phyloP scores from a whole-genome alignment of 257 asterid genomes.

The Penstemon eatonii region DNA sequence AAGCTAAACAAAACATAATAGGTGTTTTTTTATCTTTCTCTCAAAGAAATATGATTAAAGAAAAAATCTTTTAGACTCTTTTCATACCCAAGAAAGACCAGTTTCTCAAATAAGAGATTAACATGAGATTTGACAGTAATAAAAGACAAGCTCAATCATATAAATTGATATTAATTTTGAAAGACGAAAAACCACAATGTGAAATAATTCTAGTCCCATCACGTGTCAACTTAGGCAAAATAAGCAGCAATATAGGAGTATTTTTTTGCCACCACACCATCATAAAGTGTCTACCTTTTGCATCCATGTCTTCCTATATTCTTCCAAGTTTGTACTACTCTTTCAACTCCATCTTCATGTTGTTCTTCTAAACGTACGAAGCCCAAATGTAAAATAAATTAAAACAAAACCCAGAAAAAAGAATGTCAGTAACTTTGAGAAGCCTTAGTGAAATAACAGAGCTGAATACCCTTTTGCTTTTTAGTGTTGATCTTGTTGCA shows the following conservation, averaged over 20 bases:
- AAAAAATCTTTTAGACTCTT: too few relatives aligned
- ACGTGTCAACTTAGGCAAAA: neutral
- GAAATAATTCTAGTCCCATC: neutral
- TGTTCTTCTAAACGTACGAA: neutral
- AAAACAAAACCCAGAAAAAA: neutral
- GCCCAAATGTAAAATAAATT: neutral
- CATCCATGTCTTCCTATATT: neutral
- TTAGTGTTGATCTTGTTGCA: slow-evolving; percentile 78
- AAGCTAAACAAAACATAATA: too few relatives aligned
- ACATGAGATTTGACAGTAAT: too few relatives aligned
- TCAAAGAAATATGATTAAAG: too few relatives aligned
- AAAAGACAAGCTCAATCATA: too few relatives aligned
- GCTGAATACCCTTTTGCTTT: slow-evolving; percentile 42
- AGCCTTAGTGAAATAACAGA: slow-evolving; percentile 61
- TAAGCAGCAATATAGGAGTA: neutral
- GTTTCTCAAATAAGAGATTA: too few relatives aligned
- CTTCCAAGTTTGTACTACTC: neutral
- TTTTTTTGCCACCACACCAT: neutral
- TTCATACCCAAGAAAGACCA: too few relatives aligned
- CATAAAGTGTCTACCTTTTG: slow-evolving; percentile 5
- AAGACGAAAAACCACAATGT: too few relatives aligned
- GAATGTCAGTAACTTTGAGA: slow-evolving; percentile 59
- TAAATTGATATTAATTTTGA: too few relatives aligned
- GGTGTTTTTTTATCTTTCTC: too few relatives aligned
- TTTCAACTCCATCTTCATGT: slow-evolving; percentile 18